Evolutionary conservation across 2,329 filamentous ascomycete species (phyloP).

Genomic region (Cercospora sp.): DNA sequence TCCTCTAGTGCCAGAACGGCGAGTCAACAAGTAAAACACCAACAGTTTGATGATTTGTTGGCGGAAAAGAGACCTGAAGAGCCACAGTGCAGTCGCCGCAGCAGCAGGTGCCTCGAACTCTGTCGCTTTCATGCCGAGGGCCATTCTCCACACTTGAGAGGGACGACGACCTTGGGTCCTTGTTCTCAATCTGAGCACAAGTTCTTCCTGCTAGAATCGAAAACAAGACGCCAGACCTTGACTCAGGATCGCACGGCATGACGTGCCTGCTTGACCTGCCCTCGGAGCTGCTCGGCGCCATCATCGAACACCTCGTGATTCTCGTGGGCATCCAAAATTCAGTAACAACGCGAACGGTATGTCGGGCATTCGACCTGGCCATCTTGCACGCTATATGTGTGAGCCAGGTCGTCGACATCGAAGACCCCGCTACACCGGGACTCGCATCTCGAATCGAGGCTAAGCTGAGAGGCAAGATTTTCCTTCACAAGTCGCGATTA

Average conservation of each 20-base stretch:
- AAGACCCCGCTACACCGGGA: constrained; percentile 7
- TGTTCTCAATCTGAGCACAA: no score
- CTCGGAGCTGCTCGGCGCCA: neutral
- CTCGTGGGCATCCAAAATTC: constrained; percentile 15
- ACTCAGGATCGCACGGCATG: no score
- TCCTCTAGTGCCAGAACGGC: neutral
- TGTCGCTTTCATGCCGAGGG: neutral
- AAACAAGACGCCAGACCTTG: no score
- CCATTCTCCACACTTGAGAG: neutral
- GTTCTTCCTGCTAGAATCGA: no score
- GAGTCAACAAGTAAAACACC: neutral
- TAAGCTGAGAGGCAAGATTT: constrained; percentile 4
- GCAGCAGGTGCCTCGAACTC: neutral
- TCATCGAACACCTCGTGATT: constrained; percentile 11
- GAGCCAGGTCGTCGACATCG: constrained; percentile 8
- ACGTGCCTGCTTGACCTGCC: neutral
- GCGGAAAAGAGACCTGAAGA: neutral
- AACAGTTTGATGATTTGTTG: neutral
- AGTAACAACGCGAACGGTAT: constrained; percentile 6
- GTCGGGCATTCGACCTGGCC: constrained; percentile 10
- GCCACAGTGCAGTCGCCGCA: neutral
- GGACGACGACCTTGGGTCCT: neutral
- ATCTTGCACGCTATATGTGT: constrained; percentile 15
- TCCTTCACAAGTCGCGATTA: neutral
- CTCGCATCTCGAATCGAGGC: neutral